These are phyloP conservation scores for Cochlearia excelsa DNA, from an alignment of 345 rosid species.

Conservation along the genomic window DNA sequence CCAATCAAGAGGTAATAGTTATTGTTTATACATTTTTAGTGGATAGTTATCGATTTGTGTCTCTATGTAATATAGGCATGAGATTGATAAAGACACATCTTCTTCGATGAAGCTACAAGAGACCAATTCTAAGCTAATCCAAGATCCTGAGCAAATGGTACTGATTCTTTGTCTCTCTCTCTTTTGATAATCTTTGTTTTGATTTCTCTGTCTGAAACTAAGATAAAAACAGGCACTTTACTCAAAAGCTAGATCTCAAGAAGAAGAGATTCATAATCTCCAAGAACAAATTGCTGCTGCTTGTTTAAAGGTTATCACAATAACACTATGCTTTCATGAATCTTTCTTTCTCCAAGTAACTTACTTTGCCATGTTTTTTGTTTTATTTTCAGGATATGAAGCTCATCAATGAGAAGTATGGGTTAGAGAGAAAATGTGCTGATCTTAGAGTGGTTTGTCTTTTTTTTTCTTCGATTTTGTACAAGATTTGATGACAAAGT, in stretches of 20 bases:
- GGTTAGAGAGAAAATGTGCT: slow-evolving; percentile 79
- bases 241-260: slow-evolving; percentile 54
- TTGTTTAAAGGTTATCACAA: slow-evolving; percentile 56
- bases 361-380: not conserved
- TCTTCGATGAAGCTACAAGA: slow-evolving; percentile 42
- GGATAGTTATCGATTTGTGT: slow-evolving; percentile 14
- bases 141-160: slow-evolving; percentile 73
- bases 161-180: slow-evolving; percentile 4
- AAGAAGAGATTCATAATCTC: slow-evolving; percentile 72
- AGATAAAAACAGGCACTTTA: slow-evolving; percentile 51
- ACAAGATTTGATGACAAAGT: slow-evolving; percentile 19
- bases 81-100: slow-evolving; percentile 39
- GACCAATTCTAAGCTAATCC: slow-evolving; percentile 37
- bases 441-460: slow-evolving; percentile 83
- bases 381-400: slow-evolving; percentile 69
- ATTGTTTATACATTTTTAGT: slow-evolving; percentile 1
- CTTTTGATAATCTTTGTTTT: slow-evolving; percentile 7
- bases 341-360: not conserved
- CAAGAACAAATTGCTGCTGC: slow-evolving; percentile 77
- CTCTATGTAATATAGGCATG: slow-evolving; percentile 32
- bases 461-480: slow-evolving; percentile 8
- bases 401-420: slow-evolving; percentile 68
- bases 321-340: not conserved
- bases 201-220: slow-evolving; percentile 18
- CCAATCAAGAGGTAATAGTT: slow-evolving; percentile 21